phyloP scores from a whole-genome alignment of 2,329 filamentous ascomycete genomes.

The Xylariaceae sp. region DNA sequence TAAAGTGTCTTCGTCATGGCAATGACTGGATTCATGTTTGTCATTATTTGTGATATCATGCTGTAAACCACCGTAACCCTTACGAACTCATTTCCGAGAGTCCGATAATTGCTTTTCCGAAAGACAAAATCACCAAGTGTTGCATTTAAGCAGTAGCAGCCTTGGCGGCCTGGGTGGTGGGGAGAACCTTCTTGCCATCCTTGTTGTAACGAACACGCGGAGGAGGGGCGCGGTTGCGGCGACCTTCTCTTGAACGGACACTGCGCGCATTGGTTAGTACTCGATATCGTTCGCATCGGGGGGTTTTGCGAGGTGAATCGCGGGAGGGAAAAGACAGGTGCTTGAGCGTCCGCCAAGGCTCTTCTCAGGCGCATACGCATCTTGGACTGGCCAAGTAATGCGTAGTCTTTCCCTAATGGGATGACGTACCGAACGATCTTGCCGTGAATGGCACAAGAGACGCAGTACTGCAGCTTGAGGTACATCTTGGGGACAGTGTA shows the following conservation, averaged over 20 bases:
- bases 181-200: slow-evolving; percentile 99
- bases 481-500: slow-evolving; percentile 99
- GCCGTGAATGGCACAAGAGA: slow-evolving; percentile 99
- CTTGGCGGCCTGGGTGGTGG: slow-evolving; percentile 73
- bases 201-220: slow-evolving; percentile 99
- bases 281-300: slow-evolving; percentile 20
- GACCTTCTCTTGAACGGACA: slow-evolving; percentile 93
- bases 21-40: slow-evolving; percentile 31
- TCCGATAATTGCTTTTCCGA: slow-evolving; percentile 24
- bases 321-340: slow-evolving; percentile 23
- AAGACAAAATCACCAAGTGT: slow-evolving; percentile 24
- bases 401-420: slow-evolving; percentile 53
- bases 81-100: slow-evolving; percentile 30
- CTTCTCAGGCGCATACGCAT: slow-evolving; percentile 44
- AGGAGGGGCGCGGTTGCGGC: slow-evolving; percentile 97
- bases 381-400: slow-evolving; percentile 23
- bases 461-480: slow-evolving; percentile 99
- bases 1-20: slow-evolving; percentile 9
- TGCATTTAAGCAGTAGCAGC: slow-evolving; percentile 43
- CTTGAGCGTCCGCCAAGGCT: slow-evolving; percentile 52
- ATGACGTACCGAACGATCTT: slow-evolving; percentile 99
- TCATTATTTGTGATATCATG: slow-evolving; percentile 33
- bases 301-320: slow-evolving; percentile 22
- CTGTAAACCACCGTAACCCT: slow-evolving; percentile 29
- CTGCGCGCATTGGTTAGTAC: slow-evolving; percentile 50